These are phyloP conservation scores for Globisporangium middletonii DNA, from an alignment of 352 stramenopile genomes.

Conservation along the genomic window DNA sequence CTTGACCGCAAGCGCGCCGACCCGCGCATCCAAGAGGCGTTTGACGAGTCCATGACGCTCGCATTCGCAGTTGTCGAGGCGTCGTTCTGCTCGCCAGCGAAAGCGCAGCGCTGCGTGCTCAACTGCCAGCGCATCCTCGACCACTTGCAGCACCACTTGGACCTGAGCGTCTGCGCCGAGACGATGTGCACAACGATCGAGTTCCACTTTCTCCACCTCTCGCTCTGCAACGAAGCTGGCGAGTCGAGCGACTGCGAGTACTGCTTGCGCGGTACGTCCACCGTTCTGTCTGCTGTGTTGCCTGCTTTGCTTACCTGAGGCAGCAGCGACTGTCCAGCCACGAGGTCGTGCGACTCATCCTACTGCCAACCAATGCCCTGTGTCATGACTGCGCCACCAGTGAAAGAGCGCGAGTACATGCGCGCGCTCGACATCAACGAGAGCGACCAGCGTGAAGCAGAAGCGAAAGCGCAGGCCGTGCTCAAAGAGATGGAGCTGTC, in stretches of 20 bases:
- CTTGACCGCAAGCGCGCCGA: slow-evolving; percentile 8
- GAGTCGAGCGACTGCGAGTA: slow-evolving; percentile 41
- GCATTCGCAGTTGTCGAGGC: slow-evolving; percentile 56
- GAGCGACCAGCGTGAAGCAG: slow-evolving; percentile 39
- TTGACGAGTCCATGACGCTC: slow-evolving; percentile 35
- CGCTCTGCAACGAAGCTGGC: slow-evolving; percentile 31
- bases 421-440: slow-evolving; percentile 46
- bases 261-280: slow-evolving; percentile 27
- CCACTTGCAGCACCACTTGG: slow-evolving; percentile 56
- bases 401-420: slow-evolving; percentile 40
- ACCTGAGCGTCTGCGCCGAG: slow-evolving; percentile 47
- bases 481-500: slow-evolving; percentile 44
- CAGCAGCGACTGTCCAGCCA: neutral
- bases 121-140: slow-evolving; percentile 49
- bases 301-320: neutral
- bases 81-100: slow-evolving; percentile 45
- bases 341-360: neutral
- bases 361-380: neutral
- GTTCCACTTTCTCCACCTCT: slow-evolving; percentile 54
- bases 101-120: slow-evolving; percentile 42
- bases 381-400: slow-evolving; percentile 3
- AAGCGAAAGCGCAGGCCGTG: slow-evolving; percentile 44
- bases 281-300: neutral
- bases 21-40: slow-evolving; percentile 17
- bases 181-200: slow-evolving; percentile 47